Percentiles rank a stretch among this genome's conserved stretches.
Conservation (phyloP, 352 stramenopile species). For the Globisporangium uncinulatum region DNA sequence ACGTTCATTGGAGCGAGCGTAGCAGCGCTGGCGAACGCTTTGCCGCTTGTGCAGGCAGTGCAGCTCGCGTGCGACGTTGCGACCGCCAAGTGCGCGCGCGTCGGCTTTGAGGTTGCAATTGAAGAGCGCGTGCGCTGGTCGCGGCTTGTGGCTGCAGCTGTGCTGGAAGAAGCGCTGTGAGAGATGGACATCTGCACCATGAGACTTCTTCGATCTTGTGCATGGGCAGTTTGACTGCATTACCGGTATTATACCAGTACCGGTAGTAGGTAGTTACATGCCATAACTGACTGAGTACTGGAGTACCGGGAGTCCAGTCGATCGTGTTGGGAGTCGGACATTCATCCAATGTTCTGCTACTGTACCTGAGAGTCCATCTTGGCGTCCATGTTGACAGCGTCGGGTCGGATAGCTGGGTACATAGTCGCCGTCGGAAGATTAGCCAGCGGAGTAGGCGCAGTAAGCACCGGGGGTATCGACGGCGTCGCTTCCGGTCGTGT, state of each 20-base stretch:
- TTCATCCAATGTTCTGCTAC: background rate
- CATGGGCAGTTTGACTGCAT: too few species aligned
- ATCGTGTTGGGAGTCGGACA: too few species aligned
- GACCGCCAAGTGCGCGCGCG: constrained; percentile 50
- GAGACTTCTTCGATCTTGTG: too few species aligned
- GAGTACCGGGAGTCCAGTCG: too few species aligned
- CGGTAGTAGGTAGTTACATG: too few species aligned
- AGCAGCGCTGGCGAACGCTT: constrained; percentile 28
- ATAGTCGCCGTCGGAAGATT: background rate
- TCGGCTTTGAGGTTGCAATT: constrained; percentile 35
- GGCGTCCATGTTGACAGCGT: background rate
- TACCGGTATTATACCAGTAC: too few species aligned
- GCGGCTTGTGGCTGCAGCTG: background rate
- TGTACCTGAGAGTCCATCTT: background rate
- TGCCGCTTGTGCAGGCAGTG: constrained; percentile 28
- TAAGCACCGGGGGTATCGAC: background rate
- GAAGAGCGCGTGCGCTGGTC: constrained; percentile 18
- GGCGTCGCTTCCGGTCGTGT: background rate
- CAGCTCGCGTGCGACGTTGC: constrained; percentile 44
- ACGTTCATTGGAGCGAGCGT: constrained; percentile 65
- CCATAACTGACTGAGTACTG: too few species aligned
- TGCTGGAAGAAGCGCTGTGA: background rate
- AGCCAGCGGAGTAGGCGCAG: background rate
- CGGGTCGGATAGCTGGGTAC: background rate
- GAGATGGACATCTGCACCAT: too few species aligned